Base-by-base conservation (phyloP, 441 rosid species). In the Breynia disticha region DNA sequence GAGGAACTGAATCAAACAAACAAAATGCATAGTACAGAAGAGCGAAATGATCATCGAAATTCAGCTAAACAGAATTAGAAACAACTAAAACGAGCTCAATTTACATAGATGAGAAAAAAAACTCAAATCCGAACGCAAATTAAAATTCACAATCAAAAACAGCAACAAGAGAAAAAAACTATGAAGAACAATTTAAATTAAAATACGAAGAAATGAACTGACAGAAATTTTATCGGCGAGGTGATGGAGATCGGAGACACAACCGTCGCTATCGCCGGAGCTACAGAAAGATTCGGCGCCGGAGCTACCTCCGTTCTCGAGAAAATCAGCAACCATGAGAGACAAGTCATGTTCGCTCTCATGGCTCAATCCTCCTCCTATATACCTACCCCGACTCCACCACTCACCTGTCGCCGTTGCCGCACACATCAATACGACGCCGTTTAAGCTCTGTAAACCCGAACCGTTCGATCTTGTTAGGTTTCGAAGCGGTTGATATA, bases 321-420 rank as follows among this genome's bases (percentile, higher is more conserved):
- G 47, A 62, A 90, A 87, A 75, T 90, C 96, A 50, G 81, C 75
- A 38, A 90, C 96, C 95, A 90, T 77, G 11, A 83, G 69, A 7
- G 87, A 96, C 71, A 87, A 70, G 70, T 87, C 98, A 49, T 70
- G 82, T 66, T 90, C 96, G 72, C 96, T 83, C 61, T 90, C 96
- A 49, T 79, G 79, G 75, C 93, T 87, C 10, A 72, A 86, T 15
- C 78, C 82, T 46, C 82, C 83, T 1, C 72, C 78, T 14, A 64
- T 66, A 28, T 74, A 68, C 38, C 46, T 44, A 12, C 61, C 71
- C 59, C 75, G 58, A 5, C 46, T 52, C 71, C 72, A 63, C 70
- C 71, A 63, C 52, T 65, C 77, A 56, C 64, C 76, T 18, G 60
- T 55, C 22, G 70, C 71, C 56, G 64, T 51, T 16, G 68, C 73